Evolutionary conservation across 768 basidiomycete genomes (phyloP), one percentile per base, ranked within the genome.

Genomic region (Naganishia onofrii): DNA sequence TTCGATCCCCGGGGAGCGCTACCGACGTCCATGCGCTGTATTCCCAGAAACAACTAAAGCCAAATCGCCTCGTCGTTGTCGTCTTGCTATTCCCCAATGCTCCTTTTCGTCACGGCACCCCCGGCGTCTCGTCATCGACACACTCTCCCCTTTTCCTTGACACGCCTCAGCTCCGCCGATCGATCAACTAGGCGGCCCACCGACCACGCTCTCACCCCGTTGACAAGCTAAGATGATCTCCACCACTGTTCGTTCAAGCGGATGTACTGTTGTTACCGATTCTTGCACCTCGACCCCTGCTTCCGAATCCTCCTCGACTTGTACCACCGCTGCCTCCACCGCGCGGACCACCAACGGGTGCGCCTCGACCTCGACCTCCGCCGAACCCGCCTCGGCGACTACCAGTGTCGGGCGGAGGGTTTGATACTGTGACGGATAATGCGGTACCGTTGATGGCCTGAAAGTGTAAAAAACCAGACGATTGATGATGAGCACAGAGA

Each of bases 361-460:
- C 60, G 29, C 60, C 60, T 9, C 60, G 60, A 21, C 56, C 57
- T 44, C 70, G 55, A 1, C 56, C 46, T 12, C 70, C 70, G 26
- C 70, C 70, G 26, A 48, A 58, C 38, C 73, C 67, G 46, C 74
- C 70, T 38, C 73, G 29, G 44, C 72, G 57, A 21, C 57, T 60
- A 3, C 55, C 42, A 67, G 63, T 70, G 5, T 64, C 55, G 10
- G 69, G 60, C 15, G 78, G 78, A 21, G 78, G 78, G 68, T 78
- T 78, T 29, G 79, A 80, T 32, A 80, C 70, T 29, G 55, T 66
- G 28, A 79, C 73, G 10, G 48, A 31, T 28, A 80, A 70, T 15
- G 71, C 34, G 19, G 72, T 71, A 31, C 77, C 79, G 34, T 76
- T 71, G 51, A 80, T 76, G 13, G 67, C 74, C 78, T 79, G 69